Conservation (phyloP, 305 asterid species). For the Solanum hybrid region DNA sequence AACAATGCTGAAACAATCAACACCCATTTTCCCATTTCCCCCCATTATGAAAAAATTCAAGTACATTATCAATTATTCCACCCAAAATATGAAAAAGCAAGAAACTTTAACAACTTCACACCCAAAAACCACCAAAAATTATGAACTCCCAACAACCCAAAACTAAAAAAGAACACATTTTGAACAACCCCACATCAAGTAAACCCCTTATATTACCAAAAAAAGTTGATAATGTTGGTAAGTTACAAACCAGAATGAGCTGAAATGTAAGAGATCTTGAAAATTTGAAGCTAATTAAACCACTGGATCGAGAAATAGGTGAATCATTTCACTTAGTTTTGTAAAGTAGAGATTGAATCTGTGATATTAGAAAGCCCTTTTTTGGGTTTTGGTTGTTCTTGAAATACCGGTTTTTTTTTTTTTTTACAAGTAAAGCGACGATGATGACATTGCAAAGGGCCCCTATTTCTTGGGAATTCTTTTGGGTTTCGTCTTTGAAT, state of each 20-base stretch:
- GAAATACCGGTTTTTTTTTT: neutral
- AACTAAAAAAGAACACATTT: neutral
- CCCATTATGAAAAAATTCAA: neutral
- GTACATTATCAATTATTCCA: neutral
- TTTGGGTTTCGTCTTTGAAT: neutral
- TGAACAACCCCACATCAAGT: neutral
- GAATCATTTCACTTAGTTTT: neutral
- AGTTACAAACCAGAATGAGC: slow-evolving; percentile 1
- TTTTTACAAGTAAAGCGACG: slow-evolving; percentile 24
- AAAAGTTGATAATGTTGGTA: neutral
- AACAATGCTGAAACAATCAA: neutral
- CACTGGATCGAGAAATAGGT: neutral
- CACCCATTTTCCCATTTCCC: neutral
- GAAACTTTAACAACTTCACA: neutral
- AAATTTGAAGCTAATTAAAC: neutral
- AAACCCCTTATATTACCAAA: neutral
- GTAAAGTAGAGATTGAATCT: slow-evolving; percentile 1
- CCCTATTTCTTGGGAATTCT: neutral
- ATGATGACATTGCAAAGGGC: slow-evolving; percentile 14
- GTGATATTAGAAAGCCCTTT: neutral
- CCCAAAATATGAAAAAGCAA: neutral
- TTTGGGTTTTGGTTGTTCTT: slow-evolving; percentile 4
- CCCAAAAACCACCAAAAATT: neutral
- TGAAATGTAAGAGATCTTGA: slow-evolving; percentile 1
- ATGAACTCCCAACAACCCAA: neutral